phyloP scores from a whole-genome alignment of 805 yeast species.

The Wickerhamiella sergipiensis region DNA sequence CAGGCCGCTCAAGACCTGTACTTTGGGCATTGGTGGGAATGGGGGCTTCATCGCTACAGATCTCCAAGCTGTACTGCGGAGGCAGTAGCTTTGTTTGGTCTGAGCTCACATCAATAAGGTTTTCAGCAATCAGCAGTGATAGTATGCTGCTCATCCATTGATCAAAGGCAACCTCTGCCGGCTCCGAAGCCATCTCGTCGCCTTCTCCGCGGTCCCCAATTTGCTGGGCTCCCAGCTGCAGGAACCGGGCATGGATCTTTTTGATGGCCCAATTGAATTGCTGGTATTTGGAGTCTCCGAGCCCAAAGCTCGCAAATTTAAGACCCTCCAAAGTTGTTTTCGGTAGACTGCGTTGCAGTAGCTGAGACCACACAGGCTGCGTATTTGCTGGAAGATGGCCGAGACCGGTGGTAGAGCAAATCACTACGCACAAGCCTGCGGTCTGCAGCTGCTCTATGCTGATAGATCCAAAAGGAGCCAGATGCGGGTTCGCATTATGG shows the following conservation, averaged over 20 bases:
- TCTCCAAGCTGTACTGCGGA: constrained; percentile 22
- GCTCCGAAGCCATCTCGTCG: constrained; percentile 68
- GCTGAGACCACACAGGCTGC: constrained; percentile 55
- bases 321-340: constrained; percentile 45
- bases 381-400: constrained; percentile 83
- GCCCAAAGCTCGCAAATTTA: constrained; percentile 61
- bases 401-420: constrained; percentile 90
- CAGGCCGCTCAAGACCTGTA: background rate
- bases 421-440: constrained; percentile 34
- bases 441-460: constrained; percentile 28
- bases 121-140: constrained; percentile 20
- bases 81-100: constrained; percentile 26
- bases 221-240: constrained; percentile 72
- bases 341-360: constrained; percentile 57
- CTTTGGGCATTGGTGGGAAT: background rate
- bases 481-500: constrained; percentile 28
- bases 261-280: constrained; percentile 78
- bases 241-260: constrained; percentile 63
- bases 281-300: constrained; percentile 89
- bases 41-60: background rate
- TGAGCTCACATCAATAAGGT: constrained; percentile 22
- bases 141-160: constrained; percentile 54
- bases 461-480: constrained; percentile 42
- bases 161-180: constrained; percentile 56
- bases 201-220: constrained; percentile 69